Base-by-base conservation (phyloP, 495 filamentous ascomycete genomes). In the Podospora tetraspora region DNA sequence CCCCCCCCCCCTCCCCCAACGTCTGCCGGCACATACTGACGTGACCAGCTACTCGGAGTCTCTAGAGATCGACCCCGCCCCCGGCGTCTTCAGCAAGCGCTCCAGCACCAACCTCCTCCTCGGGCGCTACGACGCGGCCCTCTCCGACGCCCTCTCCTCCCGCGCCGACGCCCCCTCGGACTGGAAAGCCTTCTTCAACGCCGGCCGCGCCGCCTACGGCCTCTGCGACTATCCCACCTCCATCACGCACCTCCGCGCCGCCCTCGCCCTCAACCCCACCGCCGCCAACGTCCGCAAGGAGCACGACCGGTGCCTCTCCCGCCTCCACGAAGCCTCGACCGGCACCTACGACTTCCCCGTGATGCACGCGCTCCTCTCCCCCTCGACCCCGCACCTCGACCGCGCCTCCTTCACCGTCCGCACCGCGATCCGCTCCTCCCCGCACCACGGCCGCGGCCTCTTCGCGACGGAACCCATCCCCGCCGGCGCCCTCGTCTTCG, bases 101-200 rank as follows among this genome's bases (percentile, higher is more conserved):
- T 76, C 84, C 0, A 79, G 85, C 37, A 75, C 78, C 3, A 80
- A 75, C 37, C 75, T 86, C 3, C 76, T 79, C 58, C 78, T 77
- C 0, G 69, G 81, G 30, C 77, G 77, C 9, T 87, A 81, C 70
- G 81, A 85, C 66, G 75, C 79, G 5, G 84, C 85, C 9, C 76
- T 84, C 37, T 61, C 66, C 7, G 84, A 87, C 72, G 74, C 81
- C 19, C 75, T 81, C 2, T 68, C 72, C 1, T 75, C 78, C 0
- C 71, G 75, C 21, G 71, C 72, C 5, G 68, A 66, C 16, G 64
- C 69, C 0, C 32, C 72, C 0, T 59, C 76, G 0, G 77, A 80
- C 52, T 82, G 84, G 75, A 84, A 85, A 68, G 83, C 78, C 10
- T 79, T 84, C 66, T 84, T 81, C 72, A 80, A 80, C 13, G 81